These are phyloP conservation scores for Aspergillus uvarum DNA, from an alignment of 2,329 filamentous ascomycete genomes.

Conservation along the genomic window DNA sequence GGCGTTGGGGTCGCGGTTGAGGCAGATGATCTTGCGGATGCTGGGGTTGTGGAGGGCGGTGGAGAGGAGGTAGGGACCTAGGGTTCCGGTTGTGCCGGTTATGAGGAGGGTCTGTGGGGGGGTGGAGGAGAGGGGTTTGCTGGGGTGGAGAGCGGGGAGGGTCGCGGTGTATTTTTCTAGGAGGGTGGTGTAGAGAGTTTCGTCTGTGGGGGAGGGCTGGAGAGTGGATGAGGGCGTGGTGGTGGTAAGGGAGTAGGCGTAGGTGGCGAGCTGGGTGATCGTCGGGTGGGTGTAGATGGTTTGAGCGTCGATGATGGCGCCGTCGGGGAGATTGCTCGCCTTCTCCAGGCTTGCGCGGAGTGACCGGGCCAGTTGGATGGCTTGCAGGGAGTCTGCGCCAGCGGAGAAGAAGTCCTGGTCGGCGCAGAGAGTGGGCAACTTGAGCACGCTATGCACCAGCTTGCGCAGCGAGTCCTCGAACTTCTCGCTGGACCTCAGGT, in stretches of 20 bases:
- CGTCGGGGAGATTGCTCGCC: not conserved
- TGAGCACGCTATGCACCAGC: not conserved
- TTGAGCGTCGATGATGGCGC: not conserved
- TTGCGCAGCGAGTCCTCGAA: not conserved
- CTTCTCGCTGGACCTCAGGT: not conserved
- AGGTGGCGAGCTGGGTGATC: not conserved
- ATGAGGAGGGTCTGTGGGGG: slow-evolving; percentile 3
- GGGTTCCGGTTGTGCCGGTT: slow-evolving; percentile 9
- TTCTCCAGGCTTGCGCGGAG: not conserved
- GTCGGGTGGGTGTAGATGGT: slow-evolving; percentile 6
- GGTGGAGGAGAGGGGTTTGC: not conserved
- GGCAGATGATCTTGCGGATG: slow-evolving; percentile 3
- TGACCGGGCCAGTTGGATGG: slow-evolving; percentile 1
- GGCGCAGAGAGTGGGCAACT: not conserved
- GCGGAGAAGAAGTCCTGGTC: slow-evolving; percentile 7
- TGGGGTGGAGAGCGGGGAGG: not conserved
- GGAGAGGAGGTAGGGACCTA: slow-evolving; percentile 9
- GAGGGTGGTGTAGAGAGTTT: not conserved
- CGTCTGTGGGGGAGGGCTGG: not conserved
- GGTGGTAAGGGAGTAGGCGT: not conserved
- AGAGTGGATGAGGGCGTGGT: not conserved
- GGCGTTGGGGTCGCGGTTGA: slow-evolving; percentile 11
- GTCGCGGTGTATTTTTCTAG: slow-evolving; percentile 9
- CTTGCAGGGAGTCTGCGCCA: slow-evolving; percentile 11
- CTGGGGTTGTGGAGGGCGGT: not conserved